These are phyloP conservation scores for Cyphellophora europaea DNA, from an alignment of 2,329 filamentous ascomycete genomes.

Conservation along the genomic window DNA sequence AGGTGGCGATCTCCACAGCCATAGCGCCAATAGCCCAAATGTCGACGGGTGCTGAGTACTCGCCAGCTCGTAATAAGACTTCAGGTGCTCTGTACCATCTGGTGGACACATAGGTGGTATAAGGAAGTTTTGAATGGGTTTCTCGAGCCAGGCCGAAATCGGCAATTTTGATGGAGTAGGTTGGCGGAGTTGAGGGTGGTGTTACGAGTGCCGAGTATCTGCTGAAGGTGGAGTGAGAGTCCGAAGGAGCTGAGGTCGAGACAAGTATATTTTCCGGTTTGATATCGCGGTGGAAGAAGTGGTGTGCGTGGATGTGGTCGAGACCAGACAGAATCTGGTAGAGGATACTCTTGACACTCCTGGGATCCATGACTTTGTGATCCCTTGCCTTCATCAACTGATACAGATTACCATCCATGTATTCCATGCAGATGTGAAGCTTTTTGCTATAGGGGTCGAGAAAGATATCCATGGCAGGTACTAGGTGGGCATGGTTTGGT, in stretches of 20 bases:
- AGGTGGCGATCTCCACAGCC: constrained; percentile 92
- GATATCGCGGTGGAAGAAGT: constrained; percentile 98
- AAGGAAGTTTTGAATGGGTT: constrained; percentile 90
- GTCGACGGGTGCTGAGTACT: constrained; percentile 95
- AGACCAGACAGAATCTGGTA: constrained; percentile 95
- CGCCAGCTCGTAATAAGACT: constrained; percentile 81
- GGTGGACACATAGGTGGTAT: constrained; percentile 97
- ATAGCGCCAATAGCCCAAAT: constrained; percentile 98
- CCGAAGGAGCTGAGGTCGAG: constrained; percentile 75
- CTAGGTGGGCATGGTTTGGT: constrained; percentile 79
- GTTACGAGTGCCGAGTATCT: constrained; percentile 90
- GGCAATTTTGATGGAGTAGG: constrained; percentile 95
- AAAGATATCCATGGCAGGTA: constrained; percentile 97
- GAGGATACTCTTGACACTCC: constrained; percentile 92
- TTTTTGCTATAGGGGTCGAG: constrained; percentile 93
- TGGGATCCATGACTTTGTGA: constrained; percentile 83
- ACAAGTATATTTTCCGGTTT: constrained; percentile 99
- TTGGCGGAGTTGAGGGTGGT: constrained; percentile 84
- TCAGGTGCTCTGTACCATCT: constrained; percentile 93
- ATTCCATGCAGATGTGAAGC: constrained; percentile 97
- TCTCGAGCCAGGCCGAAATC: constrained; percentile 97
- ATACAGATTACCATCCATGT: constrained; percentile 98
- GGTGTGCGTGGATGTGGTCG: constrained; percentile 93
- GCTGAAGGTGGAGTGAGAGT: constrained; percentile 75
- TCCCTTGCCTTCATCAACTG: constrained; percentile 98